Conservation (phyloP, 495 filamentous ascomycete genomes). For the Endocarpon pusillum region DNA sequence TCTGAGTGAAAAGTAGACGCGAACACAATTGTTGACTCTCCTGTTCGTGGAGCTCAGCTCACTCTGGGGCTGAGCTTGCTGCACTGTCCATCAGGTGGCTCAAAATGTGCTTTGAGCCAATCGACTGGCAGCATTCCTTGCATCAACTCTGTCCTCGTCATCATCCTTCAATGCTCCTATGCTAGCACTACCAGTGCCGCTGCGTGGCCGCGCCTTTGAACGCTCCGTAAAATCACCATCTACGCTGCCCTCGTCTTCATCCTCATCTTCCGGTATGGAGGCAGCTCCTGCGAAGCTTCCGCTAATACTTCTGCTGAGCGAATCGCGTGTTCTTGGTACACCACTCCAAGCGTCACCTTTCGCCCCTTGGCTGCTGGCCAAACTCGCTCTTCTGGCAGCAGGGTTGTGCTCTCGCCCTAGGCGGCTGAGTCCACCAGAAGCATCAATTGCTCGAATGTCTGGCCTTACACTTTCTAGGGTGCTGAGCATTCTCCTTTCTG, state of each 20-base stretch:
- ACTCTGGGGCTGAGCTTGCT: too few relatives aligned
- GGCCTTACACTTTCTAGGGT: constrained; percentile 82
- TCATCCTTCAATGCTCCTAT: constrained; percentile 50
- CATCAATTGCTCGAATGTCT: constrained; percentile 84
- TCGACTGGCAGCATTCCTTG: constrained; percentile 82
- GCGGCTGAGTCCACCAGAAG: constrained; percentile 71
- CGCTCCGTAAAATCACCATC: constrained; percentile 22
- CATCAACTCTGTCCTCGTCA: constrained; percentile 88
- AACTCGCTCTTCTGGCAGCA: constrained; percentile 49
- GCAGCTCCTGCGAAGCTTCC: constrained; percentile 39
- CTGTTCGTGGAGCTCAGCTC: too few relatives aligned
- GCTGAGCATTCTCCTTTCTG: constrained; percentile 80
- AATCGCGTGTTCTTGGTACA: constrained; percentile 64
- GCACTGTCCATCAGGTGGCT: too few relatives aligned
- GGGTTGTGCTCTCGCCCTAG: constrained; percentile 82
- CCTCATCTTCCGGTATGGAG: constrained; percentile 5
- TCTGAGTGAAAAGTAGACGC: too few relatives aligned
- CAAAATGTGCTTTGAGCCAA: constrained; percentile 88
- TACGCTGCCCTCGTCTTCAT: constrained; percentile 23
- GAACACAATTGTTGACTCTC: too few relatives aligned
- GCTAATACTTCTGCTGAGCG: constrained; percentile 57
- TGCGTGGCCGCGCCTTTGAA: constrained; percentile 43
- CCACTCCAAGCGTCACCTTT: constrained; percentile 97
- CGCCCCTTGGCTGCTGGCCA: constrained; percentile 77
- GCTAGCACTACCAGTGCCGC: constrained; percentile 33